Conservation (phyloP, 331 rosid species). For the Acacia pycnantha region DNA sequence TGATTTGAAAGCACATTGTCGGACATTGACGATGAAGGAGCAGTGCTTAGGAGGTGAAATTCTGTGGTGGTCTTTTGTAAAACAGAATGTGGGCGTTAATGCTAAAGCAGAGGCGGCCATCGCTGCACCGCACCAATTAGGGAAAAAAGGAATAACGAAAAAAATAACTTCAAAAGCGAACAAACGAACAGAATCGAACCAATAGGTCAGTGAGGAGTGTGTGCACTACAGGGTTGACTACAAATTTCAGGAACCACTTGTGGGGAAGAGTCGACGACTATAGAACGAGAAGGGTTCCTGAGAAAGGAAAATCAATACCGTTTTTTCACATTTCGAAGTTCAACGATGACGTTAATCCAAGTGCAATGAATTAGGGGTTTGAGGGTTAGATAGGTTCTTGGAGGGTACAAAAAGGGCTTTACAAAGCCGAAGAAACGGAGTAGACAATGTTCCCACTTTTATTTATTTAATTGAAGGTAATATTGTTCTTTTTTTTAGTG, state of each 20-base stretch:
- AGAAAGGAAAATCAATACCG: background rate
- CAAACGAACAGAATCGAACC: background rate
- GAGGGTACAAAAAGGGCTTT: background rate
- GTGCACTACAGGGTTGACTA: background rate
- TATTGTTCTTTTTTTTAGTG: too few relatives aligned
- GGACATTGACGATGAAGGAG: conserved; percentile 2
- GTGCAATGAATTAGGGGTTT: background rate
- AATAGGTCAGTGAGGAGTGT: background rate
- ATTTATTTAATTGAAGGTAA: too few relatives aligned
- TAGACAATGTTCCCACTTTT: too few relatives aligned
- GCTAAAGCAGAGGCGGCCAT: conserved; percentile 61
- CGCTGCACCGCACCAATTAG: background rate
- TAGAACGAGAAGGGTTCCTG: background rate
- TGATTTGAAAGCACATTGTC: conserved; percentile 26
- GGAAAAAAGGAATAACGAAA: background rate
- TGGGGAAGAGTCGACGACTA: background rate
- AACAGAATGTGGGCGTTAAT: conserved; percentile 35
- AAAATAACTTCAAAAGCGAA: background rate
- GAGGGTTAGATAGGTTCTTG: background rate
- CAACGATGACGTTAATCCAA: background rate
- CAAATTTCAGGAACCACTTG: background rate
- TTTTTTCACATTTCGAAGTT: background rate
- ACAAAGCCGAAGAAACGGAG: too few relatives aligned
- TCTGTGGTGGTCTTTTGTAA: conserved; percentile 40
- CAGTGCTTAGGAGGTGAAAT: conserved; percentile 31